These are phyloP conservation scores for Lentinula raphanica DNA, from an alignment of 768 basidiomycete genomes.

Conservation along the genomic window DNA sequence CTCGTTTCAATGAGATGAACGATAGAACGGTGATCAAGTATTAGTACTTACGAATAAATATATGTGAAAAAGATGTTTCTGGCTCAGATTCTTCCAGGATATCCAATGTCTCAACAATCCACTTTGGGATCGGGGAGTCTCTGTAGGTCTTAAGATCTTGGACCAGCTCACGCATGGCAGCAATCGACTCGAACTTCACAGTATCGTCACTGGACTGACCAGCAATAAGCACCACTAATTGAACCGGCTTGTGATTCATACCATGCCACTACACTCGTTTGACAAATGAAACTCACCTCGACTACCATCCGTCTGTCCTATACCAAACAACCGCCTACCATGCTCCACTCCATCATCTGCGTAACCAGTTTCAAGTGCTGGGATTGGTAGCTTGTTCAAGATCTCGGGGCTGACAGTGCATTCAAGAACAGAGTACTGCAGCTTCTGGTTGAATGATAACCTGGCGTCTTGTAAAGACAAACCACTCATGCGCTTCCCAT, in stretches of 20 bases:
- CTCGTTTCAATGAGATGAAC: background rate
- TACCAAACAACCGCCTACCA: background rate
- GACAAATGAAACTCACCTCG: background rate
- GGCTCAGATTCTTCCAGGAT: constrained; percentile 7
- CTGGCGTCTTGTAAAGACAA: constrained; percentile 5
- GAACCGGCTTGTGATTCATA: background rate
- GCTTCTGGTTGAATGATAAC: constrained; percentile 14
- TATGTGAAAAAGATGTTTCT: background rate
- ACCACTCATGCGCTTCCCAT: too few relatives aligned
- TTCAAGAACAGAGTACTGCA: constrained; percentile 12
- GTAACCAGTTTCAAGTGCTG: constrained; percentile 1
- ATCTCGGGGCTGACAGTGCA: constrained; percentile 12
- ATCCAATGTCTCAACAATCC: constrained; percentile 12
- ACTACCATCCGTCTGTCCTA: background rate
- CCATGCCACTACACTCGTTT: constrained; percentile 11
- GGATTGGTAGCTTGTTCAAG: constrained; percentile 6
- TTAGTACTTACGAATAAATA: constrained; percentile 3
- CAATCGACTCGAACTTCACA: constrained; percentile 11
- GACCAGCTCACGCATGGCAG: constrained; percentile 11
- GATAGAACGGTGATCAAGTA: background rate
- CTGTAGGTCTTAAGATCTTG: background rate
- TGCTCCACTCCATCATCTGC: constrained; percentile 5
- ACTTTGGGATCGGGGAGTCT: constrained; percentile 12
- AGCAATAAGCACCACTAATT: background rate
- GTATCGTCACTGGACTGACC: background rate